Base-by-base conservation (phyloP, 768 basidiomycete species). In the Boletellus emodensis region DNA sequence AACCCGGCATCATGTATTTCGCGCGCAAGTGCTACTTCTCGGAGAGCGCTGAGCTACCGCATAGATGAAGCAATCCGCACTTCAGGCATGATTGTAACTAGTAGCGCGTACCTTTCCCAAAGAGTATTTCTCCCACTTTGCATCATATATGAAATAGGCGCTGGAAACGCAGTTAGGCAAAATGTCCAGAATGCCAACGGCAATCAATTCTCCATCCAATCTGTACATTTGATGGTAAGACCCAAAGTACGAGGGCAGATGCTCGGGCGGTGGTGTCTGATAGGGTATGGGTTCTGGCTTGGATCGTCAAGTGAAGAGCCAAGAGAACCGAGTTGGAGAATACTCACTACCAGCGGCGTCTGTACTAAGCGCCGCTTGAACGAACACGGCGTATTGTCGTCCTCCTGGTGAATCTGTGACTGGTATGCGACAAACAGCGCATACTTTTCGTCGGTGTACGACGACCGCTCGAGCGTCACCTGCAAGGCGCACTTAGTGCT, bases 61-160 rank as follows among this genome's bases (percentile, higher is more conserved):
- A 18, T 13, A 40, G n/a, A 37, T 46, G 11, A 26, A 42, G 32
- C 18, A 20, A 17, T 60, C 40, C 54, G 39, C 13, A 32, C 17
- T 17, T 32, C 22, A 15, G 13, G n/a, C 34, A 30, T 38, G 15
- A 24, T 12, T 15, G 5, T 22, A 40, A 41, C 15, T 35, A 12
- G 22, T 14, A 20, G 46, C 30, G 24, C 24, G 24, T 30, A 44
- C 26, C 75, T 94, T 93, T 18, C 92, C 93, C 38, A 93, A 61
- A 3, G 86, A 87, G 61, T 80, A 80, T 37, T 75, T 73, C 45
- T 87, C 82, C 75, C 81, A 90, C 20, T 72, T 71, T 35, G 76
- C 74, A 53, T 90, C 82, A 68, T 94, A 97, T 71, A 94, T 84
- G 69, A 97, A 94, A 68, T 97, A 97, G 6, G 87, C 85, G 52